Evolutionary conservation across 495 filamentous ascomycete genomes (phyloP).

Genomic region (Choiromyces venosus): DNA sequence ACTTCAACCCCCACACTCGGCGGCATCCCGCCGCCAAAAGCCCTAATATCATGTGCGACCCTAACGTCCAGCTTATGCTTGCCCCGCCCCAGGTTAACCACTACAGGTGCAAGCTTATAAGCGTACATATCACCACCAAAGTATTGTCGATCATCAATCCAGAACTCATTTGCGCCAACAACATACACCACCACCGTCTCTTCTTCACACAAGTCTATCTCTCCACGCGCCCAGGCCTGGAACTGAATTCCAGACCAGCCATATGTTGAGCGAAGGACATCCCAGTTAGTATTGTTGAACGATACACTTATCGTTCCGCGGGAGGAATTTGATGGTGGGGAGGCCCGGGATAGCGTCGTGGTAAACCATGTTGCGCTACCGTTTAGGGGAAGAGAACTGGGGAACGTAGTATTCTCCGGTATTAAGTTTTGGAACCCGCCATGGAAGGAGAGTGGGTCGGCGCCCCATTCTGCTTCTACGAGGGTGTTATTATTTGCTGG

Average conservation of each 20-base stretch:
- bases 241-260: slow-evolving; percentile 59
- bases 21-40: slow-evolving; percentile 49
- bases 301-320: slow-evolving; percentile 45
- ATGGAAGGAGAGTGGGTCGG: slow-evolving; percentile 53
- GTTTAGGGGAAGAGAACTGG: slow-evolving; percentile 50
- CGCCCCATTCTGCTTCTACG: slow-evolving; percentile 57
- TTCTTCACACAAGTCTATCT: slow-evolving; percentile 43
- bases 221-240: slow-evolving; percentile 55
- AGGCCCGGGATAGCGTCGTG: slow-evolving; percentile 37
- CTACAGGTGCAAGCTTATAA: slow-evolving; percentile 49
- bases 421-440: slow-evolving; percentile 51
- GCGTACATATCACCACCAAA: slow-evolving; percentile 57
- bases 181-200: slow-evolving; percentile 46
- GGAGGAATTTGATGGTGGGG: slow-evolving; percentile 19
- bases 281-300: slow-evolving; percentile 52
- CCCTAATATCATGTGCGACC: slow-evolving; percentile 52
- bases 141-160: slow-evolving; percentile 49
- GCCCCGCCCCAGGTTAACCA: slow-evolving; percentile 50
- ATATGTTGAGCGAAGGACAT: slow-evolving; percentile 51
- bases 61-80: slow-evolving; percentile 51
- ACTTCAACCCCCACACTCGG: slow-evolving; percentile 46
- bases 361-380: slow-evolving; percentile 50
- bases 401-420: slow-evolving; percentile 46
- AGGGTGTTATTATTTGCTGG: not conserved
- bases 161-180: slow-evolving; percentile 50